Conservation (phyloP, 2,329 filamentous ascomycete species). For the Cordyceps tenuipes region DNA sequence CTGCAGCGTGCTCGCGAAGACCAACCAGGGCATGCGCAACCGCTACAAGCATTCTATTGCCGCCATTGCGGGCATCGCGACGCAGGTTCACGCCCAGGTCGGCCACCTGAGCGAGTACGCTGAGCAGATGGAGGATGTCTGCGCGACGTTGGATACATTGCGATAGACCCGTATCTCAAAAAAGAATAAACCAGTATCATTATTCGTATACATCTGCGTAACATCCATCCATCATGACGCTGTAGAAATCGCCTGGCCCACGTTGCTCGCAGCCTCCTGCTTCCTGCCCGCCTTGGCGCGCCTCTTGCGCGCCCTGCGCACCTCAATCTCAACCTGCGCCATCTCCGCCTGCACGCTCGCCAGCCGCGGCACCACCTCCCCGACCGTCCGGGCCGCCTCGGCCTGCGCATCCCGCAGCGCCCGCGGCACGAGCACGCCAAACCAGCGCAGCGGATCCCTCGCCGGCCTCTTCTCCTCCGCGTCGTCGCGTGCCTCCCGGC, state of each 20-base stretch:
- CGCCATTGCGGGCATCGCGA: slow-evolving; percentile 41
- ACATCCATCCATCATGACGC: not conserved
- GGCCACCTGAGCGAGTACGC: slow-evolving; percentile 25
- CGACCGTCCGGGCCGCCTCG: slow-evolving; percentile 47
- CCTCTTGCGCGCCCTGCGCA: slow-evolving; percentile 52
- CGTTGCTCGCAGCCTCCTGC: slow-evolving; percentile 10
- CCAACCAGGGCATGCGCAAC: slow-evolving; percentile 37
- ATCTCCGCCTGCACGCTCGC: slow-evolving; percentile 52
- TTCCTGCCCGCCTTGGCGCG: slow-evolving; percentile 36
- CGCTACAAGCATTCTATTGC: slow-evolving; percentile 43
- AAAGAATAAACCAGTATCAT: not conserved
- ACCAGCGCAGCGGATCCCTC: slow-evolving; percentile 52
- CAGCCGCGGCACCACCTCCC: slow-evolving; percentile 48
- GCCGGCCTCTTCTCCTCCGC: too few relatives aligned
- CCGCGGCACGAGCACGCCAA: slow-evolving; percentile 44
- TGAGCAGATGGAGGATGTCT: slow-evolving; percentile 39
- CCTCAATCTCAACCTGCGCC: slow-evolving; percentile 57
- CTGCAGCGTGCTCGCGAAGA: slow-evolving; percentile 39
- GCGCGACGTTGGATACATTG: slow-evolving; percentile 21
- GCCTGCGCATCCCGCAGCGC: slow-evolving; percentile 50
- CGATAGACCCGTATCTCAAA: not conserved
- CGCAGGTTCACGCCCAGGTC: slow-evolving; percentile 29
- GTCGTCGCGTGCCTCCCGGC: too few relatives aligned
- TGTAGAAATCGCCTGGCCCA: slow-evolving; percentile 14
- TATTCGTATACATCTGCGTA: not conserved